Evolutionary conservation across 495 filamentous ascomycete genomes (phyloP).

Genomic region (Penicillium waksmanii): DNA sequence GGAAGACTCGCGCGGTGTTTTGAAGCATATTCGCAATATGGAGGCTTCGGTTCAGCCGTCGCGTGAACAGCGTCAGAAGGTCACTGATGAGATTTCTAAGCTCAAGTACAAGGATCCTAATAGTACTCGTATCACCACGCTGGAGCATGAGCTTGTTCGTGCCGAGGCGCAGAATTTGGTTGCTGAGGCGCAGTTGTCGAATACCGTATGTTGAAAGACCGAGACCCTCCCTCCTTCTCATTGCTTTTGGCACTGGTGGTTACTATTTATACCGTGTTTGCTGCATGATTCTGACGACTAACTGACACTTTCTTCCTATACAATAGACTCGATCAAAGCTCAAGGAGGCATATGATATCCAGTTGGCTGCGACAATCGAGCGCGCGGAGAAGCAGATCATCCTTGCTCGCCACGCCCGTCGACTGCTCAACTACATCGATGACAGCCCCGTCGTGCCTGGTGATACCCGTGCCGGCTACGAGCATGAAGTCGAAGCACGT

Average conservation of each 20-base stretch:
- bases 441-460: slow-evolving; percentile 90
- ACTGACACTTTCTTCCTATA: slow-evolving; percentile 5
- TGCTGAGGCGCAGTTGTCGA: slow-evolving; percentile 94
- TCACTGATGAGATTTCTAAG: slow-evolving; percentile 86
- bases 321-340: slow-evolving; percentile 84
- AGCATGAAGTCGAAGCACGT: slow-evolving; percentile 64
- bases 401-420: slow-evolving; percentile 83
- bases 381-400: slow-evolving; percentile 95
- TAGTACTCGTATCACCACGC: slow-evolving; percentile 70
- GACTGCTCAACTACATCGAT: slow-evolving; percentile 86
- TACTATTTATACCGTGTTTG: no score
- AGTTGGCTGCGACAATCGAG: slow-evolving; percentile 87
- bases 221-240: neutral
- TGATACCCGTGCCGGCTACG: slow-evolving; percentile 69
- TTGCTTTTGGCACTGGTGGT: neutral
- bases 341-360: slow-evolving; percentile 87
- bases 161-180: slow-evolving; percentile 95
- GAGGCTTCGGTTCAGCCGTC: slow-evolving; percentile 92
- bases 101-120: slow-evolving; percentile 88
- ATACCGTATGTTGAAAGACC: slow-evolving; percentile 62
- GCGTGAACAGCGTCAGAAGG: slow-evolving; percentile 79
- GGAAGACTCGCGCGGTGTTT: slow-evolving; percentile 75
- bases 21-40: slow-evolving; percentile 92
- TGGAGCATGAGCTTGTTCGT: slow-evolving; percentile 95
- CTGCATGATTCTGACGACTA: slow-evolving; percentile 1